These are phyloP conservation scores for Aureobasidium sp. DNA, from an alignment of 2,329 filamentous ascomycete species.

Conservation along the genomic window DNA sequence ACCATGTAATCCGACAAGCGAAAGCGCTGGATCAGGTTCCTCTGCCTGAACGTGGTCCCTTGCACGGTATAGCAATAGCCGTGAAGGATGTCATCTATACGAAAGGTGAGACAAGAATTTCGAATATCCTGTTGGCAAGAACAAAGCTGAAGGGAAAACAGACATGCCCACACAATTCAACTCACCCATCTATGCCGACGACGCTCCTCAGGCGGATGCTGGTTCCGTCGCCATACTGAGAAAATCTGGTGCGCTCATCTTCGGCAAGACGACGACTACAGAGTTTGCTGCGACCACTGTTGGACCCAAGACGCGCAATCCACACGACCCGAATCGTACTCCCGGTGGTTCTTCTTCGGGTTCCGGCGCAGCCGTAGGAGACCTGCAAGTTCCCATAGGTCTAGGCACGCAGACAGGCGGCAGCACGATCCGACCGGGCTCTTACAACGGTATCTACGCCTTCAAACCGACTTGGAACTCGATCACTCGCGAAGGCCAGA, in stretches of 20 bases:
- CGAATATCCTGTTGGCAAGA: not conserved
- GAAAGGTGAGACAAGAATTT: slow-evolving; percentile 33
- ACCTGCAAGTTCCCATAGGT: slow-evolving; percentile 54
- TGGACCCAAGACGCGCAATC: slow-evolving; percentile 52
- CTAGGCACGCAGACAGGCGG: slow-evolving; percentile 63
- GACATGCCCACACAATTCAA: slow-evolving; percentile 54
- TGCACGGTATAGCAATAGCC: slow-evolving; percentile 53
- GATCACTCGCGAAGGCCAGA: slow-evolving; percentile 56
- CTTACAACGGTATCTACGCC: slow-evolving; percentile 58
- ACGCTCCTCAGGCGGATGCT: slow-evolving; percentile 45
- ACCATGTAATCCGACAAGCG: slow-evolving; percentile 46
- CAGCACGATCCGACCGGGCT: slow-evolving; percentile 56
- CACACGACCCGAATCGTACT: slow-evolving; percentile 44
- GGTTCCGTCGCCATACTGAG: slow-evolving; percentile 47
- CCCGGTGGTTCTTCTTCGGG: slow-evolving; percentile 63
- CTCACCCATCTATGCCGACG: slow-evolving; percentile 47
- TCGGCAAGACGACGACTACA: slow-evolving; percentile 56
- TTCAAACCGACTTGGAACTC: slow-evolving; percentile 62
- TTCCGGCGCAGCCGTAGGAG: slow-evolving; percentile 59
- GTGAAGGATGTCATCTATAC: slow-evolving; percentile 57
- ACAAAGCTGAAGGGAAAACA: slow-evolving; percentile 17
- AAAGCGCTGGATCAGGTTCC: slow-evolving; percentile 46
- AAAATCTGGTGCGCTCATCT: slow-evolving; percentile 50
- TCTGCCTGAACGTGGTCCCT: slow-evolving; percentile 41
- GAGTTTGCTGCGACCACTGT: slow-evolving; percentile 54